phyloP scores from a whole-genome alignment of 345 rosid genomes.

The Aegle marmelos region DNA sequence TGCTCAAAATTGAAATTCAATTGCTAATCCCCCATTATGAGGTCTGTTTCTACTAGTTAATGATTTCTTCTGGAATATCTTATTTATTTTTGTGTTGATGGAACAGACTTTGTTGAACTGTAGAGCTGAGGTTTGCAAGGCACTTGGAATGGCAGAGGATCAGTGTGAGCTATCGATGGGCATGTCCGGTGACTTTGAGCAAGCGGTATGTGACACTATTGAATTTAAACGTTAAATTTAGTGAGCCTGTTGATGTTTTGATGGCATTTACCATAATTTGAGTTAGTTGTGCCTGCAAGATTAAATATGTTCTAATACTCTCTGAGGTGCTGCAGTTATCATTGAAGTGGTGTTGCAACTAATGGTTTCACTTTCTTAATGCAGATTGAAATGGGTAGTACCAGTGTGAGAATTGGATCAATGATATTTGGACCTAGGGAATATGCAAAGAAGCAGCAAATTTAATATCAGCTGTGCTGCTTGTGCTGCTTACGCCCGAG shows the following conservation, averaged over 20 bases:
- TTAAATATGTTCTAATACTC: too few species aligned
- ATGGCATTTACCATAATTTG: neutral
- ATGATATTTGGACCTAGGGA: slow-evolving; percentile 90
- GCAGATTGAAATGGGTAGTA: slow-evolving; percentile 95
- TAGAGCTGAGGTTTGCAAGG: slow-evolving; percentile 79
- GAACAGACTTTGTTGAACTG: slow-evolving; percentile 65
- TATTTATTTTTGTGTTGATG: slow-evolving; percentile 10
- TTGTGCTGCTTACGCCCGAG: neutral
- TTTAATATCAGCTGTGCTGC: slow-evolving; percentile 7
- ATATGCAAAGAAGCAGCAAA: slow-evolving; percentile 42
- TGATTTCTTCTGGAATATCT: neutral
- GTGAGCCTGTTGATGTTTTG: neutral
- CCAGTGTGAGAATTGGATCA: slow-evolving; percentile 87
- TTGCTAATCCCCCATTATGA: neutral
- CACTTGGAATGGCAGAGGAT: slow-evolving; percentile 62
- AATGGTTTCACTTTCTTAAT: slow-evolving; percentile 17
- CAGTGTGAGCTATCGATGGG: slow-evolving; percentile 92
- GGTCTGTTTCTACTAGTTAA: neutral
- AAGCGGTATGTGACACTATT: slow-evolving; percentile 48
- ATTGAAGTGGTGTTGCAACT: neutral
- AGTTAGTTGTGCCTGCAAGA: neutral
- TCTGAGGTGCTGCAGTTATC: neutral
- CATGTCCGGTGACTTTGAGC: slow-evolving; percentile 93
- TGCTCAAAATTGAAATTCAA: neutral
- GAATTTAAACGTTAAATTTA: neutral